Evolutionary conservation across 2,329 filamentous ascomycete genomes (phyloP).

Genomic region (Aspergillus sp.): DNA sequence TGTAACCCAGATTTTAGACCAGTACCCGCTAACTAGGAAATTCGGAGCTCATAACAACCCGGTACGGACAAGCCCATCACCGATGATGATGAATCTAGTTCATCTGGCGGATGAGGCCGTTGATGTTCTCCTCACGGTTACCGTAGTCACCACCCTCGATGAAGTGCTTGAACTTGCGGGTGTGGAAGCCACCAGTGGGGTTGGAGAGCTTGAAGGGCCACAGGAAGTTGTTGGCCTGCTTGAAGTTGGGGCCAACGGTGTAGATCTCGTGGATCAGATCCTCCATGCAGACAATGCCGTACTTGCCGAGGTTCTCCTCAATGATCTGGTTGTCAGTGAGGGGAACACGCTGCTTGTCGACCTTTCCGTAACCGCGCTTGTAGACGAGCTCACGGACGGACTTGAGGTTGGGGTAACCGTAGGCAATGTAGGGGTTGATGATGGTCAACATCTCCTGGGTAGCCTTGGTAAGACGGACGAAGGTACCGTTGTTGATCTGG

Average conservation of each 20-base stretch:
- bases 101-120: slow-evolving; percentile 94
- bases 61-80: slow-evolving; percentile 21
- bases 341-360: slow-evolving; percentile 95
- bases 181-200: slow-evolving; percentile 93
- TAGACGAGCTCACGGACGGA: slow-evolving; percentile 98
- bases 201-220: slow-evolving; percentile 99
- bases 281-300: slow-evolving; percentile 98
- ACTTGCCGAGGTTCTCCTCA: slow-evolving; percentile 95
- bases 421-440: slow-evolving; percentile 98
- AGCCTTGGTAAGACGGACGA: slow-evolving; percentile 96
- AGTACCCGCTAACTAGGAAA: slow-evolving; percentile 20
- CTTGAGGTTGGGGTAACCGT: slow-evolving; percentile 99
- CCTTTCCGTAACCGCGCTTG: slow-evolving; percentile 99
- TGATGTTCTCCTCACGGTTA: slow-evolving; percentile 99
- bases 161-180: slow-evolving; percentile 98
- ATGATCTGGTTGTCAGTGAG: slow-evolving; percentile 98
- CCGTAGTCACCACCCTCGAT: slow-evolving; percentile 97
- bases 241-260: slow-evolving; percentile 99
- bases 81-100: slow-evolving; percentile 64
- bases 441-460: slow-evolving; percentile 97
- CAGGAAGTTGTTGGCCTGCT: slow-evolving; percentile 98
- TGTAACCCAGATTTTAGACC: not conserved
- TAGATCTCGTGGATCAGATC: slow-evolving; percentile 99
- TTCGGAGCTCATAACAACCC: slow-evolving; percentile 36
- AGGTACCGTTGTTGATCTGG: slow-evolving; percentile 99